A percentile compares a stretch with the other conserved stretches of the same genome.
Conservation (phyloP, 495 filamentous ascomycete species). For the Podospora pseudoanserina region DNA sequence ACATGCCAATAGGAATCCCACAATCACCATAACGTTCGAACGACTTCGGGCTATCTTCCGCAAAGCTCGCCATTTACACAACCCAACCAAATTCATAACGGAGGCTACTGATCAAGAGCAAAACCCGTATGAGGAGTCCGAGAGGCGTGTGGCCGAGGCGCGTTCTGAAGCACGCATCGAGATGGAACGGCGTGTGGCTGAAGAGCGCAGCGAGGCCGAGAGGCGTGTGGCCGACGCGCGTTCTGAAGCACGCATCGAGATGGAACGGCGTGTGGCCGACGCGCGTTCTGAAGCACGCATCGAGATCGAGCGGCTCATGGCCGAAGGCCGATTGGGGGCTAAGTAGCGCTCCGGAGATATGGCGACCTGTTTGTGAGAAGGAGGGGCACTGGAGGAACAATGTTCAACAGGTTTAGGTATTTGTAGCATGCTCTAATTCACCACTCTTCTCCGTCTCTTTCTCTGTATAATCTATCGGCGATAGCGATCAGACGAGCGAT, state of each 20-base stretch:
- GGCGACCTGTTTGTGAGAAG: not conserved
- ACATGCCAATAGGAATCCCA: constrained; percentile 14
- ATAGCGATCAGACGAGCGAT: not conserved
- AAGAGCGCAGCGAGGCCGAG: not conserved
- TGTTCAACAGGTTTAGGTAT: not conserved
- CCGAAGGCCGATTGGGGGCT: not conserved
- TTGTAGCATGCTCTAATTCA: not conserved
- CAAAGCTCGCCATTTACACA: constrained; percentile 1
- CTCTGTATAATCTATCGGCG: not conserved
- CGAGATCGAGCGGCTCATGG: constrained; percentile 2
- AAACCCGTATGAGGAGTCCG: not conserved
- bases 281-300: constrained; percentile 3
- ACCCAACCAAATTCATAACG: not conserved
- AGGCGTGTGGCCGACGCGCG: constrained; percentile 1
- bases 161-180: too few species aligned
- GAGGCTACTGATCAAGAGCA: constrained; percentile 1
- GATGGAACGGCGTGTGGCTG: not conserved
- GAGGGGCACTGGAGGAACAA: not conserved
- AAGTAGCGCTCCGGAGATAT: not conserved
- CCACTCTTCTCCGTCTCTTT: not conserved
- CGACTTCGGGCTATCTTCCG: constrained; percentile 16
- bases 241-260: constrained; percentile 2
- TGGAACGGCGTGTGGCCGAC: not conserved
- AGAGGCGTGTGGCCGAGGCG: not conserved
- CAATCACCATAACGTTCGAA: constrained; percentile 8